Evolutionary conservation across 345 rosid genomes (phyloP).

Genomic region (Eucalyptus rudis): DNA sequence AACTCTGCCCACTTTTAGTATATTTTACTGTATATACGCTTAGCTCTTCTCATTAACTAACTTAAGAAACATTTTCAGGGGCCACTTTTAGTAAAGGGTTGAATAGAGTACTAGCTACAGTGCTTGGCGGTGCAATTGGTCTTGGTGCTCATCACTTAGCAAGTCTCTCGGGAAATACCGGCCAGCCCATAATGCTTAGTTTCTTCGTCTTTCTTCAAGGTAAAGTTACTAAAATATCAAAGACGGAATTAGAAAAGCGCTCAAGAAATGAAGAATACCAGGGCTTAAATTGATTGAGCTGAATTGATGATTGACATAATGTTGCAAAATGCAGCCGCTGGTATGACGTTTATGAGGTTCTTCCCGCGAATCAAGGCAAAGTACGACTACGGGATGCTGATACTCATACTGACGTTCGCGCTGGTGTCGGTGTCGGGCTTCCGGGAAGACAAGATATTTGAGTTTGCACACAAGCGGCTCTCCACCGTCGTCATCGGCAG

Average conservation of each 20-base stretch:
- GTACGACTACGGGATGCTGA: too few species aligned
- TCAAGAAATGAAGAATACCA: neutral
- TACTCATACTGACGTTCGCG: conserved; percentile 41
- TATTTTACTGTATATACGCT: neutral
- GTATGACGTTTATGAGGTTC: conserved; percentile 55
- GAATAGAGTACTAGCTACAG: conserved; percentile 56
- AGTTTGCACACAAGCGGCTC: conserved; percentile 39
- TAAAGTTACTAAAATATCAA: neutral
- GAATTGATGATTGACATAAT: neutral
- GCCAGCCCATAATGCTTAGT: conserved; percentile 48
- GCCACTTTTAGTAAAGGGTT: conserved; percentile 63
- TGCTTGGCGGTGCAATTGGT: conserved; percentile 49
- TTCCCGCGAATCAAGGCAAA: conserved; percentile 49
- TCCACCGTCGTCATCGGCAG: conserved; percentile 61
- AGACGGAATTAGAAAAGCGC: neutral
- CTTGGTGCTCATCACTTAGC: conserved; percentile 66
- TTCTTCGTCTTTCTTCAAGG: conserved; percentile 55
- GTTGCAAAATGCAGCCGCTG: conserved; percentile 25
- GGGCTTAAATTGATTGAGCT: neutral
- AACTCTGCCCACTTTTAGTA: neutral
- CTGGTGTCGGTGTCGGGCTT: conserved; percentile 62
- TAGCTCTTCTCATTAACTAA: neutral
- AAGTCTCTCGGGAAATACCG: conserved; percentile 22
- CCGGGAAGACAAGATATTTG: conserved; percentile 35
- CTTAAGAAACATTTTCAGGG: neutral